A percentile compares a stretch with the other conserved stretches of the same genome.
Conservation (phyloP, 129 eudicot genomes). For the Deinandra increscens region DNA sequence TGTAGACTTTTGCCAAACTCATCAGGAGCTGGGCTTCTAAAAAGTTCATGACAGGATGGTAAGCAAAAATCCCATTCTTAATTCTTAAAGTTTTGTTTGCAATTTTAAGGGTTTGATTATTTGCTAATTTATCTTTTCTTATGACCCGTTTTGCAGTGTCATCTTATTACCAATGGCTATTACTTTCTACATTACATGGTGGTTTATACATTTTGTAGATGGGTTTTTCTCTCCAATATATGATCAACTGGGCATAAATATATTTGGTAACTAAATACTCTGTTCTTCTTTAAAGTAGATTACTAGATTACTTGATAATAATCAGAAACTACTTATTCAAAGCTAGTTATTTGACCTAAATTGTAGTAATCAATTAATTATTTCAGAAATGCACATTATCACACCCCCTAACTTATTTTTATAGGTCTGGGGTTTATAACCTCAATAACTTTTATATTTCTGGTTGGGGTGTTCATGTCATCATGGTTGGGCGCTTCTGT, state of each 20-base stretch:
- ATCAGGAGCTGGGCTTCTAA: slow-evolving; percentile 96
- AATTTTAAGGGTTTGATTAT: neutral
- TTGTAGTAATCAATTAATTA: neutral
- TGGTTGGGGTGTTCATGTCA: slow-evolving; percentile 86
- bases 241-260: slow-evolving; percentile 77
- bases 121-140: slow-evolving; percentile 14
- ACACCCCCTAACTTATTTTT: slow-evolving; percentile 9
- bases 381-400: neutral
- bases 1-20: slow-evolving; percentile 82
- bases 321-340: neutral
- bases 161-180: slow-evolving; percentile 75
- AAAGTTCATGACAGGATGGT: slow-evolving; percentile 99
- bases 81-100: neutral
- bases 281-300: neutral
- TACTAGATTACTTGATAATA: neutral
- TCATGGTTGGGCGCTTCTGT: slow-evolving; percentile 92
- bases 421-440: slow-evolving; percentile 75
- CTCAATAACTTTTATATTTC: slow-evolving; percentile 72
- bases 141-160: slow-evolving; percentile 50
- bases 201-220: slow-evolving; percentile 90
- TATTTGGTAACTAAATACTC: slow-evolving; percentile 54
- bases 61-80: slow-evolving; percentile 22
- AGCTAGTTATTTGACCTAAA: neutral
- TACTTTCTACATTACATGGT: slow-evolving; percentile 84
- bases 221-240: slow-evolving; percentile 88